Evolutionary conservation across 2,329 filamentous ascomycete genomes (phyloP), one percentile per base, ranked within the genome.

Genomic region (Colletotrichum sp.): DNA sequence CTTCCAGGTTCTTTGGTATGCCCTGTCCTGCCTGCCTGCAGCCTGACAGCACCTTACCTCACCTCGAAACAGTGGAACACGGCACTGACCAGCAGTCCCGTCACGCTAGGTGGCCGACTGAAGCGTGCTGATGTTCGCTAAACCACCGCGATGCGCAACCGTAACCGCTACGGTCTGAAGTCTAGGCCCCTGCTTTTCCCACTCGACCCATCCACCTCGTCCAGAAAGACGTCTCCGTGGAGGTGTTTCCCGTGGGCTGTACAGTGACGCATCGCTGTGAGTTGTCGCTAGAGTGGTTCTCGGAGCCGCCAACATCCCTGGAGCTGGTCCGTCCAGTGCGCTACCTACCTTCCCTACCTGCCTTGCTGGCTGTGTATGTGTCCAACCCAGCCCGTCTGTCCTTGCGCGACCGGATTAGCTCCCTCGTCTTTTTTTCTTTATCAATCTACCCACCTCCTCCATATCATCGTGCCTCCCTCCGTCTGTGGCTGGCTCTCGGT

Each of bases 291-390:
- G 36, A 65, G 70, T 76, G 59, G 57, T 70, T 65, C 63, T 39
- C 16, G 55, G 55, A 59, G 28, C 73, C 64, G 65, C 73, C 70
- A 34, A 60, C 64, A 73, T 76, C 73, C 73, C 59, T 73, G 70
- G 70, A 64, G 70, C 1, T 28, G 64, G n/a, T 8, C 57, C 60
- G 28, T 59, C 71, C 66, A 63, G 55, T 59, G 32, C 52, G n/a
- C 34, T 32, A 34, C 70, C 63, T 44, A 18, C 36, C 34, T 36
- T 8, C 36, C 34, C 16, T 8, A 21, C 18, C 44, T 49, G 18
- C 18, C n/a, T 21, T 49, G 8, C 39, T n/a, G 39, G 39, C 39
- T 44, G 15, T 36, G 8, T 44, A 5, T 44, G 39, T n/a, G 39
- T 44, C 39, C 39, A 73, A 21, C 32, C 36, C 34, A 24, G 21